These are phyloP conservation scores for Penicillium desertorum DNA, from an alignment of 495 filamentous ascomycete genomes.

Conservation along the genomic window DNA sequence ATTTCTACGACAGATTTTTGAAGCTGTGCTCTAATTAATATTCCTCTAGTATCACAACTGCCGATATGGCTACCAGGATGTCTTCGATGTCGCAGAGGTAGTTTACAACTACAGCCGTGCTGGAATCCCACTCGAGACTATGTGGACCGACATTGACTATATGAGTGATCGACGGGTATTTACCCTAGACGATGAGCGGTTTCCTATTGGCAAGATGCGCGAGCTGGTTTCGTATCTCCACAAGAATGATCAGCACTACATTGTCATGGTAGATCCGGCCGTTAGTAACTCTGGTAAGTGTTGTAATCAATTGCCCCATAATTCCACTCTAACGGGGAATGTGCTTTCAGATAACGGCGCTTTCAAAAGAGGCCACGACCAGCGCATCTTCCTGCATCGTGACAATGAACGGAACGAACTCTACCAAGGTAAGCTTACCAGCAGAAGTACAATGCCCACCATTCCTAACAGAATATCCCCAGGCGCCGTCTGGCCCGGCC, in stretches of 20 bases:
- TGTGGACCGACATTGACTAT: slow-evolving; percentile 89
- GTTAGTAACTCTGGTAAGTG: slow-evolving; percentile 49
- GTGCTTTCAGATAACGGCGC: slow-evolving; percentile 55
- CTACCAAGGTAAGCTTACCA: slow-evolving; percentile 54
- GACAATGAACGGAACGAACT: slow-evolving; percentile 56
- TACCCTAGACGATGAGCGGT: slow-evolving; percentile 71
- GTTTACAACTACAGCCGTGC: slow-evolving; percentile 77
- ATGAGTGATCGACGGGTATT: slow-evolving; percentile 70
- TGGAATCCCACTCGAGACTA: slow-evolving; percentile 77
- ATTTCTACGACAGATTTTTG: neutral
- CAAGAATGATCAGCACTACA: slow-evolving; percentile 70
- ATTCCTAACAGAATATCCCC: slow-evolving; percentile 9
- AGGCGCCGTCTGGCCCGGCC: slow-evolving; percentile 81
- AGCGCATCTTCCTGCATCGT: slow-evolving; percentile 64
- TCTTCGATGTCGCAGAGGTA: slow-evolving; percentile 75
- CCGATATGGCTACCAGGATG: slow-evolving; percentile 76
- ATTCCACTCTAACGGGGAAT: neutral
- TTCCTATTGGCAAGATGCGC: slow-evolving; percentile 65
- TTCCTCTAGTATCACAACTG: slow-evolving; percentile 68
- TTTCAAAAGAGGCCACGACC: slow-evolving; percentile 60
- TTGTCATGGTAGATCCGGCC: slow-evolving; percentile 87
- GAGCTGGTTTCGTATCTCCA: slow-evolving; percentile 72
- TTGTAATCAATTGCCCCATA: neutral
- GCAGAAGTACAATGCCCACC: neutral
- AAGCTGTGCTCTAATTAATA: neutral